phyloP scores from a whole-genome alignment of 176 grass and related monocot species.

The Poa annua region DNA sequence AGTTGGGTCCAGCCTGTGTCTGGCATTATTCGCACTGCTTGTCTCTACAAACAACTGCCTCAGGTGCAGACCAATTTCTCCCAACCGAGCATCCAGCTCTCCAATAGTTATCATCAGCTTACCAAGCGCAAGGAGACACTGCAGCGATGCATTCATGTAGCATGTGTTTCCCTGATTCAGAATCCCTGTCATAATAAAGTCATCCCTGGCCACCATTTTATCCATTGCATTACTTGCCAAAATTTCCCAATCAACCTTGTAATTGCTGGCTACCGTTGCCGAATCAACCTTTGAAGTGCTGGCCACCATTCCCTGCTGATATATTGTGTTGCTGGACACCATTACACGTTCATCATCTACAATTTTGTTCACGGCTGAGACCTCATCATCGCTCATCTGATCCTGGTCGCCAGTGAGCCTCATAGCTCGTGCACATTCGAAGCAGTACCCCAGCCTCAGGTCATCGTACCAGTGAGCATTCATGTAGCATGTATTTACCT shows the following conservation, averaged over 20 bases:
- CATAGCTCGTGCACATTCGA: no score
- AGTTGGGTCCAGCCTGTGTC: constrained; percentile 44
- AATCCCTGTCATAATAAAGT: constrained; percentile 68
- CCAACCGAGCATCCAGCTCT: constrained; percentile 34
- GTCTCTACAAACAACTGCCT: constrained; percentile 61
- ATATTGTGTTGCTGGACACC: background rate
- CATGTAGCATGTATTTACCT: no score
- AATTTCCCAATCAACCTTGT: background rate
- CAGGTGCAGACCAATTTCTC: constrained; percentile 48
- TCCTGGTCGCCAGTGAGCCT: background rate
- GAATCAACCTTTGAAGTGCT: background rate
- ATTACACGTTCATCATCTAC: background rate
- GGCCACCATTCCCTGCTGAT: background rate
- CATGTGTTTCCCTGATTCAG: constrained; percentile 73
- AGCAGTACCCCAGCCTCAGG: no score
- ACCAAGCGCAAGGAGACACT: constrained; percentile 79
- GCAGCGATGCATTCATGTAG: constrained; percentile 76
- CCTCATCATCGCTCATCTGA: background rate
- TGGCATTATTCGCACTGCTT: constrained; percentile 29
- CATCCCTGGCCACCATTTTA: background rate
- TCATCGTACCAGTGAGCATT: no score
- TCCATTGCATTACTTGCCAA: background rate
- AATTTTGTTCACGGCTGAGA: constrained; percentile 30
- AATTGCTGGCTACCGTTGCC: background rate
- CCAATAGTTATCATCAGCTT: constrained; percentile 52